phyloP scores from a whole-genome alignment of 2,329 filamentous ascomycete genomes.

The Aspergillus ochraceoroseus region DNA sequence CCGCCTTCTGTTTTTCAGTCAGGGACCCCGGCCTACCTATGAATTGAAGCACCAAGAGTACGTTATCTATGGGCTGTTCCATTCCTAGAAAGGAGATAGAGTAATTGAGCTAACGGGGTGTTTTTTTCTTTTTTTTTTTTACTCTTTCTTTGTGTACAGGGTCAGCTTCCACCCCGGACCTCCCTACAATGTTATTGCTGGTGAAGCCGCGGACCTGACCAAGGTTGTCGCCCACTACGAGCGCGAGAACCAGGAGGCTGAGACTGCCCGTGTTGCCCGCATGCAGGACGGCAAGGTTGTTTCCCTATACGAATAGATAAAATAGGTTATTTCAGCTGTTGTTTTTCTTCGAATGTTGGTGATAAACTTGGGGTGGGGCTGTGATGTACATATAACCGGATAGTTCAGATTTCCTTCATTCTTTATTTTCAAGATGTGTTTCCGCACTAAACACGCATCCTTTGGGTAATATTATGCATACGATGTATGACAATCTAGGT shows the following conservation, averaged over 20 bases:
- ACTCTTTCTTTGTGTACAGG: constrained; percentile 37
- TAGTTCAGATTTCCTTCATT: constrained; percentile 24
- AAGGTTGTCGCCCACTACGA: constrained; percentile 60
- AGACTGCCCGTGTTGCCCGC: constrained; percentile 52
- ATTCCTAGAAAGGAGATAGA: not conserved
- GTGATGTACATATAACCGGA: constrained; percentile 37
- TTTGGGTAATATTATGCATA: not conserved
- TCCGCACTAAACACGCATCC: not conserved
- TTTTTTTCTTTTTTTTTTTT: constrained; percentile 3
- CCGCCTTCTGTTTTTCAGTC: constrained; percentile 55
- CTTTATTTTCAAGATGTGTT: constrained; percentile 1
- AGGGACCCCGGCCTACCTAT: constrained; percentile 41
- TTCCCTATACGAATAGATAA: constrained; percentile 42
- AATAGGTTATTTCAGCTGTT: constrained; percentile 18
- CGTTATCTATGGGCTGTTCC: constrained; percentile 41
- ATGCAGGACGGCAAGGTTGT: constrained; percentile 43
- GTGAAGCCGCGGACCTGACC: constrained; percentile 56
- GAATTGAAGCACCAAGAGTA: constrained; percentile 62
- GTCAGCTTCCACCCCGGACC: constrained; percentile 56
- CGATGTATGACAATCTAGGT: not conserved
- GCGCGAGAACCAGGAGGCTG: constrained; percentile 52
- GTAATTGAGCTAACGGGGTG: constrained; percentile 10
- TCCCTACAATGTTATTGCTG: constrained; percentile 61
- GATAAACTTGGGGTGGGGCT: constrained; percentile 25
- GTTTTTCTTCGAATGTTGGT: constrained; percentile 22